phyloP scores from a whole-genome alignment of 441 rosid genomes.

The Breynia disticha region DNA sequence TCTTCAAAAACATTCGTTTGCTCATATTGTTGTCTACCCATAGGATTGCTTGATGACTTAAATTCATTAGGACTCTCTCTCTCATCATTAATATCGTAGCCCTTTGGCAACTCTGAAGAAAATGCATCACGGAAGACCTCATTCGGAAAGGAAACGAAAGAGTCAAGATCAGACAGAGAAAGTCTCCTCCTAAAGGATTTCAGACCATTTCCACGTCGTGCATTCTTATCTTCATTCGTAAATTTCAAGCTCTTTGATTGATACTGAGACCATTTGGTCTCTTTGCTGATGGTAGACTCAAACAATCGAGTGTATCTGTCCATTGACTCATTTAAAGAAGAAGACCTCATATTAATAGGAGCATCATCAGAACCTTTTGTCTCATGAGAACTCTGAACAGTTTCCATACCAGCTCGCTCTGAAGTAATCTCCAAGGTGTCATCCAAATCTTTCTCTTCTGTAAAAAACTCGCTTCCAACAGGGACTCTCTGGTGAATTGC shows the following conservation, averaged over 20 bases:
- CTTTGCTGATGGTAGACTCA: constrained; percentile 27
- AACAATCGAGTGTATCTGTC: constrained; percentile 51
- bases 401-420: constrained; percentile 17
- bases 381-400: constrained; percentile 11
- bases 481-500: constrained; percentile 11
- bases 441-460: constrained; percentile 12
- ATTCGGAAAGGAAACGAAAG: constrained; percentile 34
- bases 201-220: constrained; percentile 18
- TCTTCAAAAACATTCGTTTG: constrained; percentile 17
- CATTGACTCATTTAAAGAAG: constrained; percentile 42
- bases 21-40: constrained; percentile 16
- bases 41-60: constrained; percentile 9
- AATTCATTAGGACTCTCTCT: constrained; percentile 4
- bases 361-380: constrained; percentile 15
- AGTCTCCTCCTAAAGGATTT: constrained; percentile 58
- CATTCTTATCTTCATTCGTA: constrained; percentile 33
- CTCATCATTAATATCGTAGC: constrained; percentile 3
- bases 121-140: constrained; percentile 30
- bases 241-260: constrained; percentile 57
- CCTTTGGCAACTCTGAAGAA: constrained; percentile 17
- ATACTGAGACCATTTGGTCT: constrained; percentile 23
- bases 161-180: constrained; percentile 67
- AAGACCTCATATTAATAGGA: constrained; percentile 23
- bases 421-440: constrained; percentile 1
- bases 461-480: constrained; percentile 4